These are phyloP conservation scores for Davidsoniella australis DNA, from an alignment of 2,329 filamentous ascomycete species.

Conservation along the genomic window DNA sequence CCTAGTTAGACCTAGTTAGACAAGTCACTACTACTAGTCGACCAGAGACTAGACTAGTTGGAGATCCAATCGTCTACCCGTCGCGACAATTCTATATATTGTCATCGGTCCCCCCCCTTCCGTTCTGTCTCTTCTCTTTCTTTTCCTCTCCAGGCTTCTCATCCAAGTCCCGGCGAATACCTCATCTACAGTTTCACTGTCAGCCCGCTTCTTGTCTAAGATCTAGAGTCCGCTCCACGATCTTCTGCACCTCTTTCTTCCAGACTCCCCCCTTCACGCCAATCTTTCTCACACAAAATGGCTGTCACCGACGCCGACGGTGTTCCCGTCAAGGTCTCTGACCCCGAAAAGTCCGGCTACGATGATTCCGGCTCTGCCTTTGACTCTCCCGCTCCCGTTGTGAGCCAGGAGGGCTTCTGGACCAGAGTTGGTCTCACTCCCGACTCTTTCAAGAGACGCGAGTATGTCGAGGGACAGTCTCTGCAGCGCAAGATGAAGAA, in stretches of 20 bases:
- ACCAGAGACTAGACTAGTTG: not conserved
- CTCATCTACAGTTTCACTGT: not conserved
- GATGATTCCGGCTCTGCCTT: conserved; percentile 9
- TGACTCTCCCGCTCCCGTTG: not conserved
- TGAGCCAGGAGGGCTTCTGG: conserved; percentile 19
- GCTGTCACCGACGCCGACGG: conserved; percentile 7
- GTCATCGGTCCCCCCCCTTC: conserved; percentile 1
- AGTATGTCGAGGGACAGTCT: conserved; percentile 21
- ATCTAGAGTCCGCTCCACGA: not conserved
- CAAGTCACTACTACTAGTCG: no score
- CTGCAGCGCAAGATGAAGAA: conserved; percentile 33
- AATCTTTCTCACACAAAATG: not conserved
- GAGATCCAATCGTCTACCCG: not conserved
- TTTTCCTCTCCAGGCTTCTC: conserved; percentile 9
- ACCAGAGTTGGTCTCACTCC: conserved; percentile 24
- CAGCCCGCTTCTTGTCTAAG: not conserved
- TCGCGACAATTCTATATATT: conserved; percentile 10
- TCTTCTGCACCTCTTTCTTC: not conserved
- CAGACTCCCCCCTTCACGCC: not conserved
- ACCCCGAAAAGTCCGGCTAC: conserved; percentile 12
- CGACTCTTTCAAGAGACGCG: conserved; percentile 23
- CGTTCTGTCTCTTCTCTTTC: conserved; percentile 1
- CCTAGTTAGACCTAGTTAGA: no score
- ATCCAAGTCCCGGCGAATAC: conserved; percentile 4
- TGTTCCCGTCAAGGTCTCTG: conserved; percentile 4